Percentiles rank a stretch among this genome's conserved stretches.
These are phyloP conservation scores for Tolypocladium amazonense DNA, from an alignment of 2,329 filamentous ascomycete species.

Conservation along the genomic window DNA sequence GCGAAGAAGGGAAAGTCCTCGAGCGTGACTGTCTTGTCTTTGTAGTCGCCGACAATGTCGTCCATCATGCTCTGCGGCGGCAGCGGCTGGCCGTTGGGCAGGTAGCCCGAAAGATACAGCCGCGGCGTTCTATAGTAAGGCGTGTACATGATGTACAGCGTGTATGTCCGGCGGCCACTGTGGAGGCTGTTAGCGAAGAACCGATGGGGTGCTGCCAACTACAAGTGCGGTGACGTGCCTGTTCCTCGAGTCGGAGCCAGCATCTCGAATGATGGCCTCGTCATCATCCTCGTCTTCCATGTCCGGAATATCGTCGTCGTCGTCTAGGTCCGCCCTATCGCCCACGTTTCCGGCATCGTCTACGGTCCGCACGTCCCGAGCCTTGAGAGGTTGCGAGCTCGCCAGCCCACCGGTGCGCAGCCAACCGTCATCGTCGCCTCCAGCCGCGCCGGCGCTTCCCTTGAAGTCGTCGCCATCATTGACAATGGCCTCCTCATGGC, in stretches of 20 bases:
- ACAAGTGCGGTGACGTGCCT: slow-evolving; percentile 23
- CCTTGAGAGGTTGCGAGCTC: slow-evolving; percentile 65
- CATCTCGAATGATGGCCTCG: slow-evolving; percentile 87
- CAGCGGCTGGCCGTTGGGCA: slow-evolving; percentile 67
- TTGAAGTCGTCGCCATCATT: slow-evolving; percentile 61
- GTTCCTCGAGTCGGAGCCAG: slow-evolving; percentile 34
- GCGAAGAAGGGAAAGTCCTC: slow-evolving; percentile 96
- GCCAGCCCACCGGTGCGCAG: slow-evolving; percentile 73
- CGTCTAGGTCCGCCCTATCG: slow-evolving; percentile 57
- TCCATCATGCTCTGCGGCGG: slow-evolving; percentile 87
- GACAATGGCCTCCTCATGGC: slow-evolving; percentile 77
- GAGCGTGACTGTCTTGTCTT: slow-evolving; percentile 95
- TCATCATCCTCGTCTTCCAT: slow-evolving; percentile 98
- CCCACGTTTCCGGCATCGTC: slow-evolving; percentile 83
- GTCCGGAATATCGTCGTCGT: slow-evolving; percentile 87
- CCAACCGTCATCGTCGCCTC: slow-evolving; percentile 78
- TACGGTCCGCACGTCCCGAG: slow-evolving; percentile 73
- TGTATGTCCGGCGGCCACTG: slow-evolving; percentile 85
- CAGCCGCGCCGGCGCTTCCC: slow-evolving; percentile 30
- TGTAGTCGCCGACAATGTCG: slow-evolving; percentile 92
- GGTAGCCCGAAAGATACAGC: slow-evolving; percentile 88
- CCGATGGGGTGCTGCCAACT: not conserved
- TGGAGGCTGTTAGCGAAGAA: not conserved
- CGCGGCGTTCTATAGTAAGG: slow-evolving; percentile 94
- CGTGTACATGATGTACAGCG: slow-evolving; percentile 95